Base-by-base conservation (phyloP, 371 early-diverging fungal species). In the Blakeslea trispora region DNA sequence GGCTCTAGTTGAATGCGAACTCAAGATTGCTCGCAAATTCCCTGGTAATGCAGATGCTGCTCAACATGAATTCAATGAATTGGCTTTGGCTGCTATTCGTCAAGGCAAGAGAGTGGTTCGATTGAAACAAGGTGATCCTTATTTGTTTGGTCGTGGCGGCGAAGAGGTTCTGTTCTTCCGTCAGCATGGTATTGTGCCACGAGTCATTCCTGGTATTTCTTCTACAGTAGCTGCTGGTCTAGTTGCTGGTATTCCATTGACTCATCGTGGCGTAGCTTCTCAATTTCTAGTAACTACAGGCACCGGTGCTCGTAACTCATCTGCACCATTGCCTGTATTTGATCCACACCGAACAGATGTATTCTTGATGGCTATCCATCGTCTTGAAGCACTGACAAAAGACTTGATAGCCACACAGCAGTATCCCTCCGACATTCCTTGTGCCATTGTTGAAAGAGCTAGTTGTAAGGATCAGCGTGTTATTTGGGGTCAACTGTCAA, bases 61-160 rank as follows among this genome's bases (percentile, higher is more conserved):
- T 10, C 96, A 95, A 56, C 79, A 87, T 47, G 91, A 91, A 45
- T 79, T 94, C 41, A 88, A 91, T 69, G 77, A 74, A 24, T 68
- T 82, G 43, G 89, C 87, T 3, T 66, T 90, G 3, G 71, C 71
- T 34, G 90, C 86, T 2, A 61, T 92, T 22, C 57, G 68, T 9
- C 72, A 81, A 51, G 92, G 92, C 35, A 75, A 81, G 59, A 61
- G 68, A 7, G 95, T 96, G 4, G 93, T 94, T 11, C 73, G 97
- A 47, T 73, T 96, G 49, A 95, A 96, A 45, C 77, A 77, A 68
- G 96, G 96, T 45, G 95, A 96, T 68, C 93, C 94, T 31, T 95
- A 90, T 71, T 77, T 96, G 18, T 95, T 93, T 74, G 95, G 95
- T 21, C 86, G 97, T 37, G 95, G 95, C 41, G 95, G 90, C 15